Conservation (phyloP, 495 filamentous ascomycete species). For the Xylaria palmicola region DNA sequence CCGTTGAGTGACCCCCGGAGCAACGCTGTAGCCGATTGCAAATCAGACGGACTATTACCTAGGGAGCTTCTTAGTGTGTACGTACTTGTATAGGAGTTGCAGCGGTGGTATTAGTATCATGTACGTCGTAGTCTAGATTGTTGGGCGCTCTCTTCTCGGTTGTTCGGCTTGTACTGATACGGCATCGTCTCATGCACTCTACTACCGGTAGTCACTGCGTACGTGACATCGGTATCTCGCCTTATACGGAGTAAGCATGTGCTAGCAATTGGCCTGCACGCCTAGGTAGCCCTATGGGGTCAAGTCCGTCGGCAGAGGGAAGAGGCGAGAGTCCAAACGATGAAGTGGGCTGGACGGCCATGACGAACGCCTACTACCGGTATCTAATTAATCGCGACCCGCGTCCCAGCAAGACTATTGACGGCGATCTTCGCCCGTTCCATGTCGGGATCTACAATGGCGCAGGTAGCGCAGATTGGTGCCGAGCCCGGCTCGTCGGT, state of each 20-base stretch:
- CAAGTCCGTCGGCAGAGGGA: neutral
- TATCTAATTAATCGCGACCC: neutral
- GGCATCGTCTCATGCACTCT: neutral
- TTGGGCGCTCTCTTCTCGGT: no score
- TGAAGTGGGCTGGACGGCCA: neutral
- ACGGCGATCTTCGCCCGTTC: conserved; percentile 10
- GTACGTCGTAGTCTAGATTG: no score
- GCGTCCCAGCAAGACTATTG: conserved; percentile 9
- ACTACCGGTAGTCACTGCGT: no score
- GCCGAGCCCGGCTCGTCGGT: neutral
- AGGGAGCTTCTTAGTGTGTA: no score
- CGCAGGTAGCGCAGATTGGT: neutral
- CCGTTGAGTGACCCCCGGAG: neutral
- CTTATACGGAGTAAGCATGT: no score
- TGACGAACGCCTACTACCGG: neutral
- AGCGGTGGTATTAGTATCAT: no score
- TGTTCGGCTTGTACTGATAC: neutral
- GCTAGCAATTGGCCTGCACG: no score
- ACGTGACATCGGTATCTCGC: no score
- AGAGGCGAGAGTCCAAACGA: neutral
- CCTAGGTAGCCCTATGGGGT: neutral
- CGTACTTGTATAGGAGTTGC: no score
- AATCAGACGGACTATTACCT: neutral
- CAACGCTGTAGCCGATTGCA: neutral
- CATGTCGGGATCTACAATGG: neutral